Base-by-base conservation (phyloP, 2,329 filamentous ascomycete genomes). In the Apiospora hydei region DNA sequence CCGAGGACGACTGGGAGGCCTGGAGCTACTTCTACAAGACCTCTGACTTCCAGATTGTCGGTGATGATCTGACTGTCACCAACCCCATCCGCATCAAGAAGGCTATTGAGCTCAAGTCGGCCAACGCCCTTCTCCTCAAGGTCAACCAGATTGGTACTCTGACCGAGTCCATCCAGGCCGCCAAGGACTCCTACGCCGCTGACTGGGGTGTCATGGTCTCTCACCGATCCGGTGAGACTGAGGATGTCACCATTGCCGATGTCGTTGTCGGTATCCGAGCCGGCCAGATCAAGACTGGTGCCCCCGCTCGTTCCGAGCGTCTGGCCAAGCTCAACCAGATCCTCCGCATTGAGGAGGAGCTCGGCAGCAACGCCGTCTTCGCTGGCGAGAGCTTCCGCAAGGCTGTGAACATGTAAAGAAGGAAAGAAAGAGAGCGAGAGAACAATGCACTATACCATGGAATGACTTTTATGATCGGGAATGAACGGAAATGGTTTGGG, bases 11-110 rank as follows among this genome's bases (percentile, higher is more conserved):
- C 90, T 99, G 96, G 96, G 96, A 98, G 91, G 96, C 96, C 75
- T 99, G 96, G 96, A 97, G 94, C 91, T 98, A 98, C 92, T 99
- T 98, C 93, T 98, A 93, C 93, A 98, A 98, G 93, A 96, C 94
- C 80, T 95, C 94, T 83, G 92, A 98, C 86, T 95, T 97, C 89
- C 96, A 99, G 90, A 95, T 99, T 83, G 96, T 99, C 78, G 96
- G 92, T 88, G 96, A 99, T 83, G 96, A 99, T 84, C 87, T 99
- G 90, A 98, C 96, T 78, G 96, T 99, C 86, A 99, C 96, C 86
- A 99, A 99, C 92, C 96, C 96, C 76, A 87, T 94, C 81, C 96
- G 96, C 86, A 99, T 99, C 91, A 98, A 98, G 94, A 97, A 97
- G 91, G 96, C 96, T 81, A 98, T 98, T 79, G 95, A 98, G 85